Evolutionary conservation across 768 basidiomycete species (phyloP).

Genomic region (Podaxis sp.): DNA sequence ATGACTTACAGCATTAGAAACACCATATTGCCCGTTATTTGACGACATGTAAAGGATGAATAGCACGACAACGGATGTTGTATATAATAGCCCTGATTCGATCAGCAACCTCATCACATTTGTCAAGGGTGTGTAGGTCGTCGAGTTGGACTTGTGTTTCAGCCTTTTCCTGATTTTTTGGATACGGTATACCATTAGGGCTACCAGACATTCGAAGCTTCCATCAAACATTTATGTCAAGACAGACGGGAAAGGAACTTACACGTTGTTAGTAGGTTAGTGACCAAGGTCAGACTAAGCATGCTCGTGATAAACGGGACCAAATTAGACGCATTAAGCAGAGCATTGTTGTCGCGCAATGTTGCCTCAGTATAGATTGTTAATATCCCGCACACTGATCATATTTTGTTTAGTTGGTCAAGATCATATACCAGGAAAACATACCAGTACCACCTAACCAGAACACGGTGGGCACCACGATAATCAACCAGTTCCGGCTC

Average conservation of each 20-base stretch:
- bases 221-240: not conserved
- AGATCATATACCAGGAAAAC: not conserved
- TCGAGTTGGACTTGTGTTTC: constrained; percentile 20
- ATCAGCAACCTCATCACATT: constrained; percentile 32
- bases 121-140: constrained; percentile 24
- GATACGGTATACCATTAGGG: constrained; percentile 37
- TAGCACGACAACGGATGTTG: constrained; percentile 31
- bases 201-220: constrained; percentile 18
- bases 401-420: not conserved
- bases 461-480: constrained; percentile 27
- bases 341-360: constrained; percentile 16
- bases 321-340: constrained; percentile 28
- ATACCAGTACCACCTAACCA: constrained; percentile 36
- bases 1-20: constrained; percentile 35
- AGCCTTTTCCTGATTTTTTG: constrained; percentile 29
- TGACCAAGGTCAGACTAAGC: constrained; percentile 35
- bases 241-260: constrained; percentile 9
- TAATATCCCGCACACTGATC: constrained; percentile 31
- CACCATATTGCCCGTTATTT: constrained; percentile 36
- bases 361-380: constrained; percentile 32
- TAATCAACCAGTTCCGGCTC: constrained; percentile 27
- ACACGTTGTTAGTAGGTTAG: constrained; percentile 39
- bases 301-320: constrained; percentile 38
- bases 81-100: constrained; percentile 40
- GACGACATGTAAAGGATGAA: constrained; percentile 34